Conservation (phyloP, 176 grass and related monocot genomes). For the Bolboschoenus planiculmis region DNA sequence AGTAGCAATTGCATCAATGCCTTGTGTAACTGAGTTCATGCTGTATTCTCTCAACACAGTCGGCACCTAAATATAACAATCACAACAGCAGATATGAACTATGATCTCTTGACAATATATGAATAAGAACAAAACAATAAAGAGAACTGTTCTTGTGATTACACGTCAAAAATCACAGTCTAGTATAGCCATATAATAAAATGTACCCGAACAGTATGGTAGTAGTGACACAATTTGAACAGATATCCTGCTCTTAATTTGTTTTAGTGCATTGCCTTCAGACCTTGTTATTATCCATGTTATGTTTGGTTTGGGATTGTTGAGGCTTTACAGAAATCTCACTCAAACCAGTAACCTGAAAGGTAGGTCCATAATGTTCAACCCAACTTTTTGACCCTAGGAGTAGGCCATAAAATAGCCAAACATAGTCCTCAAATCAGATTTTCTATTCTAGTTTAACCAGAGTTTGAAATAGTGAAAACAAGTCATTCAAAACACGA, state of each 20-base stretch:
- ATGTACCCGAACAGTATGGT: background rate
- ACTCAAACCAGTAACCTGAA: background rate
- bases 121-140: background rate
- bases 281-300: background rate
- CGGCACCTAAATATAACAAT: conserved; percentile 45
- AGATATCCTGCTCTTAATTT: background rate
- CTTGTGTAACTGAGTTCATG: conserved; percentile 85
- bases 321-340: background rate
- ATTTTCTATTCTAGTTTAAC: background rate
- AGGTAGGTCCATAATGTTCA: conserved; percentile 10
- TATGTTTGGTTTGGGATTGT: background rate
- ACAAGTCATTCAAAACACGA: background rate
- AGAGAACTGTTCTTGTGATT: background rate
- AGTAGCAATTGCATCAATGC: conserved; percentile 94
- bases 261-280: background rate
- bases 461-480: background rate
- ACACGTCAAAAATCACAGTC: background rate
- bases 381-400: background rate
- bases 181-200: background rate
- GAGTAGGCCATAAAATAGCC: background rate
- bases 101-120: background rate
- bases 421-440: background rate
- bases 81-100: background rate
- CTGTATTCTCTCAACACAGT: conserved; percentile 69
- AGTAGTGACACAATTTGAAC: background rate